Evolutionary conservation across 1,284 basidiomycete genomes (phyloP).

Genomic region (Cutaneotrichosporon spelunceum): DNA sequence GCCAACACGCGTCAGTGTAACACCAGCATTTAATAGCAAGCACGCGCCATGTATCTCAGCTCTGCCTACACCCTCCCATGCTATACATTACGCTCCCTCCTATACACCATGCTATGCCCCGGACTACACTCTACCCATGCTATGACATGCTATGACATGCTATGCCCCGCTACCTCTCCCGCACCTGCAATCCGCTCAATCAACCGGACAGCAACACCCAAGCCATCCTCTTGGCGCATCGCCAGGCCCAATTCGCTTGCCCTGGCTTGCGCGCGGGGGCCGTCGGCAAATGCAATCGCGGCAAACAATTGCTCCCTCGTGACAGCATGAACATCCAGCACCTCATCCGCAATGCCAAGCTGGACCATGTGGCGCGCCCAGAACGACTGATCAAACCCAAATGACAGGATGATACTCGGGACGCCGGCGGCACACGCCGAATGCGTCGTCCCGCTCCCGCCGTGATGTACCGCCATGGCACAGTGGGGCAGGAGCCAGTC

Average conservation of each 20-base stretch:
- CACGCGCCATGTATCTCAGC: no score
- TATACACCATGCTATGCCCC: no score
- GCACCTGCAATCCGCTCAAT: background rate
- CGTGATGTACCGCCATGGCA: conserved; percentile 4
- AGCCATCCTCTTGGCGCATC: background rate
- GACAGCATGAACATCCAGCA: background rate
- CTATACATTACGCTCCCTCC: no score
- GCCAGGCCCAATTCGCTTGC: background rate
- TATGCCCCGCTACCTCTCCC: no score
- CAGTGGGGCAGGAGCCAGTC: background rate
- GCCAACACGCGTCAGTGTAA: no score
- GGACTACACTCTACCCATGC: no score
- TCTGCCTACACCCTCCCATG: no score
- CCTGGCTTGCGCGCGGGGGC: background rate
- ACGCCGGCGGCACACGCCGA: background rate
- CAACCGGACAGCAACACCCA: background rate
- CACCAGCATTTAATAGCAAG: no score
- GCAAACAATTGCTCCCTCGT: background rate
- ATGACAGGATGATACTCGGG: background rate
- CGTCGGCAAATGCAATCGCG: conserved; percentile 1
- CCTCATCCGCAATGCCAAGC: background rate
- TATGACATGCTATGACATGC: no score
- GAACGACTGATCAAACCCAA: conserved; percentile 1
- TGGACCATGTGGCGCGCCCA: background rate
- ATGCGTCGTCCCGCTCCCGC: conserved; percentile 2